Evolutionary conservation across 805 yeast species (phyloP).

Genomic region (Wickerhamiella australiensis): DNA sequence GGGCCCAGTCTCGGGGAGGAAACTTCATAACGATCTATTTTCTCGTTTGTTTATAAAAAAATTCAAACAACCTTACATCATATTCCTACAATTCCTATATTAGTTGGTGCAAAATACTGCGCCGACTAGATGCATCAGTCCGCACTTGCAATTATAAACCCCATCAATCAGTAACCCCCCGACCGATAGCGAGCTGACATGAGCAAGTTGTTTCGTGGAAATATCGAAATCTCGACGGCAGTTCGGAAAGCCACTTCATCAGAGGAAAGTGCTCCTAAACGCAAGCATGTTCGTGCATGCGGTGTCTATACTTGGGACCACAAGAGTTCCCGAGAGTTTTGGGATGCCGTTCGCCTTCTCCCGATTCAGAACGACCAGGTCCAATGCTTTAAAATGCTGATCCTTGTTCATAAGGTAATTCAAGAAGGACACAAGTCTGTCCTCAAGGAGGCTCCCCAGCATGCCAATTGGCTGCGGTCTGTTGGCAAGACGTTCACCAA

Average conservation of each 20-base stretch:
- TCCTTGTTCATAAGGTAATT: constrained; percentile 78
- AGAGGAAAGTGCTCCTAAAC: constrained; percentile 86
- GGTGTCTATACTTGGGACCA: constrained; percentile 96
- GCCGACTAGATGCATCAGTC: too few relatives aligned
- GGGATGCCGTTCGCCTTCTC: constrained; percentile 67
- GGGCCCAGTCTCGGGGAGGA: too few relatives aligned
- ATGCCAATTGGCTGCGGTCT: constrained; percentile 65
- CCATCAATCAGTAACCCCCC: background rate
- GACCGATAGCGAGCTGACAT: constrained; percentile 12
- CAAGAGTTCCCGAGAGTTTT: constrained; percentile 67
- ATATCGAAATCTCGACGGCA: constrained; percentile 33
- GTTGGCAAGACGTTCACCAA: constrained; percentile 42
- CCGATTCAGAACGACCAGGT: constrained; percentile 76
- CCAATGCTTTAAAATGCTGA: constrained; percentile 74
- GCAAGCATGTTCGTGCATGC: constrained; percentile 92
- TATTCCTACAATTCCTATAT: too few relatives aligned
- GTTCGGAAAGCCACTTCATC: constrained; percentile 74
- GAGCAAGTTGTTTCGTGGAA: constrained; percentile 27
- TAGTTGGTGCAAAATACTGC: too few relatives aligned
- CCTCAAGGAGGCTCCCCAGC: constrained; percentile 65
- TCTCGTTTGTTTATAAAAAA: too few relatives aligned
- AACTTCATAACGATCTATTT: too few relatives aligned
- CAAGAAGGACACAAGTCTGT: constrained; percentile 95
- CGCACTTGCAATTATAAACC: too few relatives aligned
- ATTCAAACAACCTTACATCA: too few relatives aligned